These are phyloP conservation scores for Cylindrodendrum hubeiense DNA, from an alignment of 2,329 filamentous ascomycete species.

Conservation along the genomic window DNA sequence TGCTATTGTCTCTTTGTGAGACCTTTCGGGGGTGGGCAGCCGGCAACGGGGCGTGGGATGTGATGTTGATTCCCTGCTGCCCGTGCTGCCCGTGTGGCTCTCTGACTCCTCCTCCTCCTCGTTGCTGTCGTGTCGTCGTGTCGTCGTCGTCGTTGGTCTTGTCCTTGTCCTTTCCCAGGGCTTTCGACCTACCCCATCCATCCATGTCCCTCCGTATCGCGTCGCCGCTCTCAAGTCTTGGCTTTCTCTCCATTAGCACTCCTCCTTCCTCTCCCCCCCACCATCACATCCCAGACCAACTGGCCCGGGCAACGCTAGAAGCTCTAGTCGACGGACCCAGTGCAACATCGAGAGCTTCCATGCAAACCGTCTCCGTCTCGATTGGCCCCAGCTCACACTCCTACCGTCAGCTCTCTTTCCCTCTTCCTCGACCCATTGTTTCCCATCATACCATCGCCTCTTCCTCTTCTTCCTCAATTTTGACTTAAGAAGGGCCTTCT, in stretches of 20 bases:
- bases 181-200: slow-evolving; percentile 37
- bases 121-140: slow-evolving; percentile 24
- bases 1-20: background rate
- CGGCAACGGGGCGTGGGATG: slow-evolving; percentile 1
- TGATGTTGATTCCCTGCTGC: slow-evolving; percentile 1
- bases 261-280: slow-evolving; percentile 11
- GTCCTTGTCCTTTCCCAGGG: slow-evolving; percentile 25
- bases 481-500: slow-evolving; percentile 35
- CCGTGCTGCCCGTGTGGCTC: background rate
- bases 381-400: background rate
- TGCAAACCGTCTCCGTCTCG: background rate
- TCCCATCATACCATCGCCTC: slow-evolving; percentile 22
- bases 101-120: slow-evolving; percentile 4
- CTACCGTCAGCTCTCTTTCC: background rate
- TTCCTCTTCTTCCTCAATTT: slow-evolving; percentile 19
- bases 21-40: background rate
- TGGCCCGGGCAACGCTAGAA: slow-evolving; percentile 22
- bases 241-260: slow-evolving; percentile 12
- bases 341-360: slow-evolving; percentile 27
- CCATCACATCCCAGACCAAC: slow-evolving; percentile 7
- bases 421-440: slow-evolving; percentile 25
- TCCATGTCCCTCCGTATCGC: slow-evolving; percentile 40
- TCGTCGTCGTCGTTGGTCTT: slow-evolving; percentile 24
- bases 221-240: slow-evolving; percentile 28
- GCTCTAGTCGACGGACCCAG: slow-evolving; percentile 21